Evolutionary conservation across 2,329 filamentous ascomycete genomes (phyloP).

Genomic region (Clonostachys rhizophaga): DNA sequence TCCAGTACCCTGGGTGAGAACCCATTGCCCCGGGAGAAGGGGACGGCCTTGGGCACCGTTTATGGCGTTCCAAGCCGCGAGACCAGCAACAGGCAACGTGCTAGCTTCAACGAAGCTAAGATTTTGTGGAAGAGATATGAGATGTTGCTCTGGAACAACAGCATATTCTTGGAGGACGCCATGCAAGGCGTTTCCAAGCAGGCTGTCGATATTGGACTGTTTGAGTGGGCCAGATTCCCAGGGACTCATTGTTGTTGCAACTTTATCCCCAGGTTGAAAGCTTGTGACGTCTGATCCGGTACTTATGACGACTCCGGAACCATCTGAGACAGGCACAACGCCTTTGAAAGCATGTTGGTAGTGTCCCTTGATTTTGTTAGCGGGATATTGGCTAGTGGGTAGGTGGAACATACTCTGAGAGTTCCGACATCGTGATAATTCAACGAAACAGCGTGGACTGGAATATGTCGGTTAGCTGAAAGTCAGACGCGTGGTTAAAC

Average conservation of each 20-base stretch:
- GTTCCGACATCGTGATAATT: no score
- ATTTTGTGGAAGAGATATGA: conserved; percentile 52
- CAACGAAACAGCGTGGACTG: no score
- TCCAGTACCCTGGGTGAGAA: conserved; percentile 35
- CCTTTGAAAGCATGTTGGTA: not conserved
- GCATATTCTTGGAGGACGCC: conserved; percentile 22
- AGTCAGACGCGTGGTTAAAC: no score
- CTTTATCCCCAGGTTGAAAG: conserved; percentile 46
- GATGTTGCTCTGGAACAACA: conserved; percentile 40
- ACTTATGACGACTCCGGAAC: conserved; percentile 42
- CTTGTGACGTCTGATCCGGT: conserved; percentile 41
- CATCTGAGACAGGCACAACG: conserved; percentile 36
- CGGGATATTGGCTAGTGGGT: no score
- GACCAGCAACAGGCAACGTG: conserved; percentile 44
- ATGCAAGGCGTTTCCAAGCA: conserved; percentile 17
- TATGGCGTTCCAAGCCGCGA: conserved; percentile 55
- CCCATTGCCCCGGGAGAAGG: conserved; percentile 22
- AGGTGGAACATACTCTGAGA: no score
- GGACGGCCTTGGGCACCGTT: conserved; percentile 33
- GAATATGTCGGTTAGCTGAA: no score
- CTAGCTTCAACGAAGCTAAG: conserved; percentile 39
- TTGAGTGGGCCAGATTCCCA: no score
- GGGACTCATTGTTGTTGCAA: conserved; percentile 22
- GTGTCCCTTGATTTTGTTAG: no score
- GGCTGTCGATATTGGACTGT: conserved; percentile 8